Conservation (phyloP, 2,329 filamentous ascomycete genomes). For the Epicoccum sorghinum region DNA sequence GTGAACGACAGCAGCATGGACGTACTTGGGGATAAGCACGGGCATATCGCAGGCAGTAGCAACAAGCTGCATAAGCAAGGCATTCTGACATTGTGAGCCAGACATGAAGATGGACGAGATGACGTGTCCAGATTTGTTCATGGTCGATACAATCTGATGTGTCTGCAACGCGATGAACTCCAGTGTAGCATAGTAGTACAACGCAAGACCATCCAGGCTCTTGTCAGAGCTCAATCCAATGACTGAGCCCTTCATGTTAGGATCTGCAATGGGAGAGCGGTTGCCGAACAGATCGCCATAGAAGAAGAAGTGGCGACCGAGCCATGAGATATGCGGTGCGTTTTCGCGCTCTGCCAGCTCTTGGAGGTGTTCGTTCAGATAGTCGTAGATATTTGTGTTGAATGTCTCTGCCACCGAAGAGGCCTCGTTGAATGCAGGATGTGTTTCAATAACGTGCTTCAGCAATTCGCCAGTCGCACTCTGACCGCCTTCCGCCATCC, state of each 20-base stretch:
- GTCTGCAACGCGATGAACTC: constrained; percentile 99
- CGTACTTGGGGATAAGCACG: constrained; percentile 90
- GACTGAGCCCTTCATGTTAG: constrained; percentile 89
- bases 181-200: constrained; percentile 95
- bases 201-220: constrained; percentile 81
- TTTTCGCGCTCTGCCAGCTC: constrained; percentile 71
- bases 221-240: constrained; percentile 88
- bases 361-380: constrained; percentile 84
- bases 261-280: constrained; percentile 88
- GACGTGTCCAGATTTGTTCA: constrained; percentile 88
- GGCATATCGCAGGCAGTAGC: constrained; percentile 91
- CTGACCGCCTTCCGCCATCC: constrained; percentile 97
- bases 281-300: constrained; percentile 98
- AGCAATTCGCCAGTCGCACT: constrained; percentile 94
- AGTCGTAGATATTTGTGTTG: constrained; percentile 92
- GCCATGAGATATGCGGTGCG: constrained; percentile 80
- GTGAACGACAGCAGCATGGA: constrained; percentile 93
- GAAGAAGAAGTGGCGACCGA: constrained; percentile 96
- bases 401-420: constrained; percentile 78
- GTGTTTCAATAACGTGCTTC: constrained; percentile 92
- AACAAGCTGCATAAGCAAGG: constrained; percentile 87
- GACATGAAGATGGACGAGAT: constrained; percentile 98
- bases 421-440: constrained; percentile 85
- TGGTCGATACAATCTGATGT: constrained; percentile 89
- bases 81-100: constrained; percentile 95